A percentile compares a stretch with the other conserved stretches of the same genome.
phyloP scores from a whole-genome alignment of 108 stramenopile genomes.

The Cyclotella atomus region DNA sequence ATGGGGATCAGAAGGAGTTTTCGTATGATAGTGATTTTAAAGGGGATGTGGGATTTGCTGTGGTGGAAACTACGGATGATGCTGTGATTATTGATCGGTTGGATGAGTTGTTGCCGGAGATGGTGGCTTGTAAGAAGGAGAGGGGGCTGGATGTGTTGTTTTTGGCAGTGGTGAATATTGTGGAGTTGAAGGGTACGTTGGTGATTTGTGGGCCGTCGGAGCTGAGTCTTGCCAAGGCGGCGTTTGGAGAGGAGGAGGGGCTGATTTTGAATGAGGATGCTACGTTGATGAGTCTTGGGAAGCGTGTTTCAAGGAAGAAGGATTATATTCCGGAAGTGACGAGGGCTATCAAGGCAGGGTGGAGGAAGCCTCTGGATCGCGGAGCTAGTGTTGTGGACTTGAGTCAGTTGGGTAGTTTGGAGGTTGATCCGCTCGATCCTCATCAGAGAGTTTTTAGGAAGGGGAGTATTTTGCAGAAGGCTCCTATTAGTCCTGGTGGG shows the following conservation, averaged over 20 bases:
- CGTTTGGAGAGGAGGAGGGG: conserved; percentile 41
- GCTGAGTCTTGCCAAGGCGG: conserved; percentile 46
- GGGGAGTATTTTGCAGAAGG: conserved; percentile 14
- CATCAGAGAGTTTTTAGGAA: conserved; percentile 40
- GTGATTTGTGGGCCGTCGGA: conserved; percentile 63
- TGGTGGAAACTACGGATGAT: conserved; percentile 82
- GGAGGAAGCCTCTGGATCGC: conserved; percentile 42
- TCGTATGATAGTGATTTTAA: conserved; percentile 45
- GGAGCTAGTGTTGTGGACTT: conserved; percentile 33
- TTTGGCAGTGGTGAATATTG: conserved; percentile 70
- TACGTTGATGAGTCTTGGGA: conserved; percentile 61
- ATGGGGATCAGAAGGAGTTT: conserved; percentile 80
- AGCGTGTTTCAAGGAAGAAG: conserved; percentile 60
- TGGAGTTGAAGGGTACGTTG: conserved; percentile 51
- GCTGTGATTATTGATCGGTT: conserved; percentile 56
- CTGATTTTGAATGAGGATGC: conserved; percentile 20
- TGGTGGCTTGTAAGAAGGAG: conserved; percentile 68
- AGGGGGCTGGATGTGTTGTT: conserved; percentile 46
- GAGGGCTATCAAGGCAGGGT: conserved; percentile 53
- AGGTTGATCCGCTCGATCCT: conserved; percentile 60
- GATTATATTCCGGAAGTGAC: conserved; percentile 66
- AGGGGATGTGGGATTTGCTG: conserved; percentile 73
- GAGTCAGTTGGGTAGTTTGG: conserved; percentile 37
- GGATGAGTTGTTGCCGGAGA: conserved; percentile 59
- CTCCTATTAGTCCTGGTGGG: background rate